Conservation (phyloP, 2,329 filamentous ascomycete species). For the Balansia obtecta region DNA sequence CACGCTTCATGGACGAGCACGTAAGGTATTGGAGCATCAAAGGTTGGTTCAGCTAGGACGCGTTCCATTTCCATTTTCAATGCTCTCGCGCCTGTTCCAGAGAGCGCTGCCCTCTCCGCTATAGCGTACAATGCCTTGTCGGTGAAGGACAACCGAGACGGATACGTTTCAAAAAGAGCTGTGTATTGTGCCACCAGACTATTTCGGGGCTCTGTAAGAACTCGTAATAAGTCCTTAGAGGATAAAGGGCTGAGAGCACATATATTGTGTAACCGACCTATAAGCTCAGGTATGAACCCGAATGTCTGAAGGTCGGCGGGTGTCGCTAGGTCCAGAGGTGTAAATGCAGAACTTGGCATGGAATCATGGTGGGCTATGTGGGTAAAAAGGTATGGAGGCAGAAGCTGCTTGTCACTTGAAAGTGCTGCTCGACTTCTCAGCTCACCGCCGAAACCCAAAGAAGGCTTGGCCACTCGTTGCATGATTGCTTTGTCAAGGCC, state of each 20-base stretch:
- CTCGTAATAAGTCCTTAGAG: conserved; percentile 58
- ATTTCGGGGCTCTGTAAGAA: conserved; percentile 86
- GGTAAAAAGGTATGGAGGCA: conserved; percentile 48
- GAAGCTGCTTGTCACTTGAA: conserved; percentile 39
- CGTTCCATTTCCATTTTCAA: conserved; percentile 73
- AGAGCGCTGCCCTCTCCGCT: conserved; percentile 50
- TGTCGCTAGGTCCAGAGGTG: conserved; percentile 58
- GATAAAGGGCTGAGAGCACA: conserved; percentile 72
- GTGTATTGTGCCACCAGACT: conserved; percentile 80
- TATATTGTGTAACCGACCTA: conserved; percentile 86
- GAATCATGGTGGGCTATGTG: conserved; percentile 43
- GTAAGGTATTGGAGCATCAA: conserved; percentile 64
- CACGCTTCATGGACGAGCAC: conserved; percentile 62
- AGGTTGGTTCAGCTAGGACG: conserved; percentile 68
- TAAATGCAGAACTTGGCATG: conserved; percentile 28
- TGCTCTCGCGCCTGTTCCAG: conserved; percentile 64
- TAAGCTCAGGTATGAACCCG: conserved; percentile 88
- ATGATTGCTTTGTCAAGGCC: conserved; percentile 80
- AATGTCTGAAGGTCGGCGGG: conserved; percentile 70
- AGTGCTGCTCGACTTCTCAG: conserved; percentile 48
- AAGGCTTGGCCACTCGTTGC: conserved; percentile 70
- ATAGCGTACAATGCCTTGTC: conserved; percentile 69
- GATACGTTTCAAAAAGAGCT: conserved; percentile 68
- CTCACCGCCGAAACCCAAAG: conserved; percentile 84
- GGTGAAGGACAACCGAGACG: conserved; percentile 75